Evolutionary conservation across 164 flowering plant species (phyloP), one percentile per base, ranked within the genome.

Genomic region (Chloranthus sessilifolius): DNA sequence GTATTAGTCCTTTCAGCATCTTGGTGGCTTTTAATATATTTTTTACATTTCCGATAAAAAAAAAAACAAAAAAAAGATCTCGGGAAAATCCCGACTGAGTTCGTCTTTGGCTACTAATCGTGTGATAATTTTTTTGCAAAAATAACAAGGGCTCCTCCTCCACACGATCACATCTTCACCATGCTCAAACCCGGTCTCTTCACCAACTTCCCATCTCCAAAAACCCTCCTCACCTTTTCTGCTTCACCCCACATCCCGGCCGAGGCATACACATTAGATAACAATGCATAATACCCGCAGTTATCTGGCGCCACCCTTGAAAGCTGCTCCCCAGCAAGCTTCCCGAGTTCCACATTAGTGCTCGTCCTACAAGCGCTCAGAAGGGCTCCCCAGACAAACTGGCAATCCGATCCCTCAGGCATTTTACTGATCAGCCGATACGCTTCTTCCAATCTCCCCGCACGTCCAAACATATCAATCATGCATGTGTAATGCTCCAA

Each of bases 401-500:
- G 52, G 51, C 55, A 67, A 22, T 60, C 42, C 19, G 54, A 58
- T 21, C 23, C 52, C 26, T 55, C 42, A 20, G 47, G 53, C 33
- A 56, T 30, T 23, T 44, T 48, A 8, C 56, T 40, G 8, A 67
- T 60, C 41, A 63, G 34, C 21, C 28, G 43, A 36, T 59, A 63
- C 3, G 74, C 77, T 53, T 73, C 77, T 34, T 73, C 69, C 11
- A 72, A 33, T 53, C 65, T 65, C 55, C 73, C 71, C n/a, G 68
- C 73, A 16, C 71, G 55, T 30, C 68, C 69, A 54, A 65, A 59
- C 74, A 72, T 65, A 46, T 65, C 73, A 19, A 72, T 58, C 43
- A 72, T 56, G 54, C 74, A 63, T 16, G 74, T 66, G 45, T 58
- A 63, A 47, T 73, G 71, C 64, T 73, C 77, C 47, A 60, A 35